Conservation (phyloP, 2,329 filamentous ascomycete genomes). For the Aspergillus amoenus region DNA sequence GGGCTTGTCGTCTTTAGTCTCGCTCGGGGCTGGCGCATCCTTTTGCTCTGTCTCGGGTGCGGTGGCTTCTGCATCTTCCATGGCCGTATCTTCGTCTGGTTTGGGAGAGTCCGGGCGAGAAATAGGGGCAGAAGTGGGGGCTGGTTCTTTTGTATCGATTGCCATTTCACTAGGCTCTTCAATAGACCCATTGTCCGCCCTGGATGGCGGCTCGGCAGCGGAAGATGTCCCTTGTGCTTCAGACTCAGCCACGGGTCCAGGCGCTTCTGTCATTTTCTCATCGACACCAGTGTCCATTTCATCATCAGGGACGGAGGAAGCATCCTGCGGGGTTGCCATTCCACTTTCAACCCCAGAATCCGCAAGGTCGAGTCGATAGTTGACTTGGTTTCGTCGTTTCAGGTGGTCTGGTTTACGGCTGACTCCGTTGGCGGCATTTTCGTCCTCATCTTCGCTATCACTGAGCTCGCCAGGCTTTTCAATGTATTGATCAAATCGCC, state of each 20-base stretch:
- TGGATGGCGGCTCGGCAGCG: conserved; percentile 29
- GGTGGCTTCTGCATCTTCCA: conserved; percentile 38
- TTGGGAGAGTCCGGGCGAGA: conserved; percentile 32
- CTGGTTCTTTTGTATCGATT: conserved; percentile 30
- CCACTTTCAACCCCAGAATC: conserved; percentile 56
- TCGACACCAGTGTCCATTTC: conserved; percentile 40
- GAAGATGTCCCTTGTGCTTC: conserved; percentile 32
- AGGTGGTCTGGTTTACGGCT: conserved; percentile 52
- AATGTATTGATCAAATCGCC: conserved; percentile 76
- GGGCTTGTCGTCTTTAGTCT: conserved; percentile 26
- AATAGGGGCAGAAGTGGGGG: conserved; percentile 26
- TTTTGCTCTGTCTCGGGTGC: conserved; percentile 19
- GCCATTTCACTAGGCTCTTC: conserved; percentile 33
- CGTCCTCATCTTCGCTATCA: conserved; percentile 86
- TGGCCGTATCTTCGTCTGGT: conserved; percentile 38
- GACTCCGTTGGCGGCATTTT: conserved; percentile 67
- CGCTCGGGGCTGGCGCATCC: conserved; percentile 16
- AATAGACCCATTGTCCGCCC: conserved; percentile 32
- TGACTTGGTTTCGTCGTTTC: conserved; percentile 60
- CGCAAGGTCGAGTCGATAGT: conserved; percentile 56
- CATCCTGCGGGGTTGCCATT: conserved; percentile 46
- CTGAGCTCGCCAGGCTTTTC: conserved; percentile 78
- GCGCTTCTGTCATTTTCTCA: conserved; percentile 42
- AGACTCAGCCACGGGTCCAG: conserved; percentile 35
- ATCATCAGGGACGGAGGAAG: conserved; percentile 45